phyloP scores from a whole-genome alignment of 2,329 filamentous ascomycete species.

The Neopestalotiopsis sp. region DNA sequence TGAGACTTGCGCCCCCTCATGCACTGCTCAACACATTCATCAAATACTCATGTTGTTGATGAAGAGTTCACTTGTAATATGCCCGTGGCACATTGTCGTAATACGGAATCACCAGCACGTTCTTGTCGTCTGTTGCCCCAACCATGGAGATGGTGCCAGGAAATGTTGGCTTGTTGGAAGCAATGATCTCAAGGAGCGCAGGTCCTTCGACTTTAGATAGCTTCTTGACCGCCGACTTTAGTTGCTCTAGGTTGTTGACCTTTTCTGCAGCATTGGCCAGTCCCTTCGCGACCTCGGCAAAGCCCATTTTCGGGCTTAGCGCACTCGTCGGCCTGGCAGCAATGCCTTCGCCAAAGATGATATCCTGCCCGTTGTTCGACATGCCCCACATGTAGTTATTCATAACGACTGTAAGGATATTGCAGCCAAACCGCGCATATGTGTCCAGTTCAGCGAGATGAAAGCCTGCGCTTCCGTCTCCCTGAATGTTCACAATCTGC shows the following conservation, averaged over 20 bases:
- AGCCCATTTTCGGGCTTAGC: constrained; percentile 43
- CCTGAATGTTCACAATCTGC: constrained; percentile 49
- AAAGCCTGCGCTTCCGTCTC: constrained; percentile 51
- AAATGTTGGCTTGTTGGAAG: constrained; percentile 42
- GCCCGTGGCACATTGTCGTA: constrained; percentile 49
- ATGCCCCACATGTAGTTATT: constrained; percentile 54
- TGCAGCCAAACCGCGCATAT: constrained; percentile 44
- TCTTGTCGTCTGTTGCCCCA: constrained; percentile 44
- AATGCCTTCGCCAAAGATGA: constrained; percentile 44
- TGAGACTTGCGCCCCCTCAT: too few species aligned
- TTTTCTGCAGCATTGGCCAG: constrained; percentile 39
- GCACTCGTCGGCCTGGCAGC: constrained; percentile 34
- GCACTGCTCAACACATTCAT: too few species aligned
- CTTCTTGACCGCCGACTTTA: constrained; percentile 36
- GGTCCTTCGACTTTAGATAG: constrained; percentile 37
- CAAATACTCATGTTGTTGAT: not conserved
- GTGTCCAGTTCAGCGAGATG: constrained; percentile 52
- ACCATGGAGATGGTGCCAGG: constrained; percentile 46
- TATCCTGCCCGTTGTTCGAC: constrained; percentile 48
- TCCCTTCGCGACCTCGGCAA: constrained; percentile 41
- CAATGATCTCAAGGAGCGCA: constrained; percentile 46
- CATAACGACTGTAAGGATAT: constrained; percentile 47
- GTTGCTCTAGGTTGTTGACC: constrained; percentile 34
- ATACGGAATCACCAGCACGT: constrained; percentile 53
- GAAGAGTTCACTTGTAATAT: constrained; percentile 1